These are phyloP conservation scores for Tremellales sp. DNA, from an alignment of 1,284 basidiomycete genomes.

Conservation along the genomic window DNA sequence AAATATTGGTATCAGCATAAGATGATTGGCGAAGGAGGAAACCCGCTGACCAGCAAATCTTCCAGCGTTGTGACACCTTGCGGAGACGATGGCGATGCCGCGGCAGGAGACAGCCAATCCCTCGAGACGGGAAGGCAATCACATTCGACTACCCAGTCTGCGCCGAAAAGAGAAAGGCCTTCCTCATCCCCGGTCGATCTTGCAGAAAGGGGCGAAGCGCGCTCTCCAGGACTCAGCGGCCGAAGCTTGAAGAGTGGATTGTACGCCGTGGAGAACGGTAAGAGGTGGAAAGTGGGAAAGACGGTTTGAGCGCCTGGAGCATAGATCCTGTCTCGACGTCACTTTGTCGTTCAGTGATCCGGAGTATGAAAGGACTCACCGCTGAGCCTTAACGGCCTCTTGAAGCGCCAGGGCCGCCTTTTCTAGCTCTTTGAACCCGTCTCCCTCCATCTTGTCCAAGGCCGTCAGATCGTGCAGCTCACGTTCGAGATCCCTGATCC, in stretches of 20 bases:
- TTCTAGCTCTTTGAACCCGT: slow-evolving; percentile 39
- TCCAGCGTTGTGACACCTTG: slow-evolving; percentile 27
- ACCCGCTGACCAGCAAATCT: slow-evolving; percentile 28
- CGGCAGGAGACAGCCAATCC: not conserved
- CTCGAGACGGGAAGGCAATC: not conserved
- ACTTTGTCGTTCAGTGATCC: not conserved
- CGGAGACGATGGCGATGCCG: not conserved
- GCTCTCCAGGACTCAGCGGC: slow-evolving; percentile 18
- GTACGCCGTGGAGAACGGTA: slow-evolving; percentile 3
- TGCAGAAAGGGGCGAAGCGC: too few species aligned
- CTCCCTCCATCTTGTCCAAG: slow-evolving; percentile 31
- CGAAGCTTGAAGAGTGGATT: slow-evolving; percentile 17
- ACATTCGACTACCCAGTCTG: not conserved
- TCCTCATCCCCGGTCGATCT: too few species aligned
- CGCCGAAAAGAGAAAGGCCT: too few species aligned
- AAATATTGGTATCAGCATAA: not conserved
- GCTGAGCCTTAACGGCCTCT: not conserved
- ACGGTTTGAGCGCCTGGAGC: slow-evolving; percentile 2
- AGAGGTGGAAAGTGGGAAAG: slow-evolving; percentile 20
- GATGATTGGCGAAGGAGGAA: not conserved
- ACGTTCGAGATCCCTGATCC: slow-evolving; percentile 22
- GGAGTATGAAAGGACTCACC: not conserved
- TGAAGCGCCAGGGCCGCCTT: slow-evolving; percentile 12
- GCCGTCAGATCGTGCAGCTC: slow-evolving; percentile 33
- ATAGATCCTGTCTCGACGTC: slow-evolving; percentile 2